Evolutionary conservation across 192 early-diverging fungal genomes (phyloP), one percentile per base, ranked within the genome.

Genomic region (Backusella parvicylindrica): DNA sequence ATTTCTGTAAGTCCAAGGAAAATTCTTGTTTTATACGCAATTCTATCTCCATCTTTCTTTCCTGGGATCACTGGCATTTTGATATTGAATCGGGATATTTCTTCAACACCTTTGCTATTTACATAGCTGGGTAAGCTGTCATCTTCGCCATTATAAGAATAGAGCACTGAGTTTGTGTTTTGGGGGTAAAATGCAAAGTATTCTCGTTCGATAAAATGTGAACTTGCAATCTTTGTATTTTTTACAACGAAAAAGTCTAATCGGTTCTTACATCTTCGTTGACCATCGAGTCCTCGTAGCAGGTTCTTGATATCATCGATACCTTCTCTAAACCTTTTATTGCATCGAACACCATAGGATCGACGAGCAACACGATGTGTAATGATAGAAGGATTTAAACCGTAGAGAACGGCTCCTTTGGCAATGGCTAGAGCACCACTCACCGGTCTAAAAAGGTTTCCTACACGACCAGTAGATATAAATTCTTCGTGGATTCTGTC

Each of bases 401-500:
- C 84, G 8, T 78, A 82, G 33, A 69, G 72, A 50, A 85, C 84
- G 18, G 84, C 84, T 2, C 84, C 84, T 47, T 75, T 79, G 12
- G 83, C 77, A 26, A 85, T 80, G 47, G 84, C 82, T 16, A 83
- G 40, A 72, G 81, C 36, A 75, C 86, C 64, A 82, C 81, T 71
- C 76, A 75, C 76, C 74, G 81, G 75, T 78, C 79, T 47, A 28
- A 75, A 75, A 23, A 86, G 83, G 13, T 71, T 69, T 6, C 70
- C 40, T 21, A 86, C 73, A n/a, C 82, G 77, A 9, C 23, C 23
- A 12, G 77, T 49, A 23, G 31, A 36, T 35, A 67, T 69, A 70
- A 86, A 86, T 38, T 73, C 63, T 12, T 74, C 64, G 65, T 76
- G 79, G 8, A 86, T 63, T 23, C 76, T 64, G 16, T 71, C 70